A percentile compares a stretch with the other conserved stretches of the same genome.
Conservation (phyloP, 1,284 basidiomycete species). For the Ustilago trichophora region DNA sequence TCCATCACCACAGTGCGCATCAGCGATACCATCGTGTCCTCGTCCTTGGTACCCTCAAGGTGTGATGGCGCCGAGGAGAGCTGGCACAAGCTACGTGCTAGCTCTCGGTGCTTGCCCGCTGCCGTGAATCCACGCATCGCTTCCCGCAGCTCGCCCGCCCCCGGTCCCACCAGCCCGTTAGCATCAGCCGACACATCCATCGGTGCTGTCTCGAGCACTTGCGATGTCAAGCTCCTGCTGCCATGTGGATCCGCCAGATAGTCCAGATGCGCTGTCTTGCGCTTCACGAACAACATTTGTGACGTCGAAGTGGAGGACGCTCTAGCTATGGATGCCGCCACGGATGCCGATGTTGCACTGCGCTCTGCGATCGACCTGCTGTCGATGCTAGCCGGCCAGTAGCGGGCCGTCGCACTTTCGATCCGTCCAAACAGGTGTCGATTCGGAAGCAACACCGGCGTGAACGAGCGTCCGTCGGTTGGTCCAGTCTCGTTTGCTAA, state of each 20-base stretch:
- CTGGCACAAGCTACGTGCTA: slow-evolving; percentile 45
- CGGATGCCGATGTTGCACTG: not conserved
- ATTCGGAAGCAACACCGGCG: slow-evolving; percentile 87
- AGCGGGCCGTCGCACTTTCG: slow-evolving; percentile 86
- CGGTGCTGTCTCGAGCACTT: slow-evolving; percentile 15
- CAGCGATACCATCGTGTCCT: slow-evolving; percentile 71
- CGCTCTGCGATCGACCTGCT: slow-evolving; percentile 11
- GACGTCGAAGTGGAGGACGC: slow-evolving; percentile 9
- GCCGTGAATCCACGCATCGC: slow-evolving; percentile 86
- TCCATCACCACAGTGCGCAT: slow-evolving; percentile 82
- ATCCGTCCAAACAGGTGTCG: slow-evolving; percentile 71
- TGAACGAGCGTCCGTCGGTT: slow-evolving; percentile 3
- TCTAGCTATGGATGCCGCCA: not conserved
- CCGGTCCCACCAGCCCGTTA: slow-evolving; percentile 11
- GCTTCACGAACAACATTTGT: slow-evolving; percentile 75
- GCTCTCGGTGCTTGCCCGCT: slow-evolving; percentile 69
- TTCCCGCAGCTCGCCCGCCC: slow-evolving; percentile 75
- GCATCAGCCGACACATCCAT: slow-evolving; percentile 15
- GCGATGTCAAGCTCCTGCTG: slow-evolving; percentile 77
- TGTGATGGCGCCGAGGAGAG: slow-evolving; percentile 2
- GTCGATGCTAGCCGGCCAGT: slow-evolving; percentile 71
- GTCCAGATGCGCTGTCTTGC: slow-evolving; percentile 87
- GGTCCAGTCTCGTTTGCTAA: not conserved
- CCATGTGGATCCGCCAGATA: slow-evolving; percentile 92
- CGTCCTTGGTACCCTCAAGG: not conserved